These are phyloP conservation scores for Kingdonia uniflora DNA, from an alignment of 164 flowering plant genomes.

Conservation along the genomic window DNA sequence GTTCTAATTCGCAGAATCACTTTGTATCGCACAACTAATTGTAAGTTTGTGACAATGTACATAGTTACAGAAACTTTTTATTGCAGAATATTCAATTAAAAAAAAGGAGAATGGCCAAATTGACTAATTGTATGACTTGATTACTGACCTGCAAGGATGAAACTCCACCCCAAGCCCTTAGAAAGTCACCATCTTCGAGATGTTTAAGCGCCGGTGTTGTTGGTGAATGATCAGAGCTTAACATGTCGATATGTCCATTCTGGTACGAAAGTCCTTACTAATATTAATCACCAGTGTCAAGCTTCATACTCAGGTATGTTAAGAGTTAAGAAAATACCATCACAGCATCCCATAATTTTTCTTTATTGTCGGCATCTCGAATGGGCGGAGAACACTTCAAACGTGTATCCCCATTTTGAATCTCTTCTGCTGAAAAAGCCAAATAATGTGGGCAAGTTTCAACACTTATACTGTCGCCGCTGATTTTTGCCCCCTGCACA, in stretches of 20 bases:
- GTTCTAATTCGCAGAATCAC: no score
- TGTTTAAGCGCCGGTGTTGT: slow-evolving; percentile 77
- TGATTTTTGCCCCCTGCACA: slow-evolving; percentile 69
- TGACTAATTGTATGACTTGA: no score
- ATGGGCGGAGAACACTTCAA: slow-evolving; percentile 95
- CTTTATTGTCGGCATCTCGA: slow-evolving; percentile 67
- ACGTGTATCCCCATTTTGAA: slow-evolving; percentile 90
- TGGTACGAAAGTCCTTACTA: slow-evolving; percentile 19
- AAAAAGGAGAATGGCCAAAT: no score
- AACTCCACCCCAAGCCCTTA: slow-evolving; percentile 97
- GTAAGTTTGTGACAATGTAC: no score
- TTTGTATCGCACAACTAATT: no score
- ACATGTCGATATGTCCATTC: slow-evolving; percentile 82
- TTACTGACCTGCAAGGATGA: slow-evolving; percentile 80
- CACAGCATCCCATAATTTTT: slow-evolving; percentile 75
- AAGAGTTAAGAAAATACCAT: slow-evolving; percentile 31
- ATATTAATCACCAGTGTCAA: not conserved
- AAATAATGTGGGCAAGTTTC: slow-evolving; percentile 98
- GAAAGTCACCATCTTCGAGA: slow-evolving; percentile 67
- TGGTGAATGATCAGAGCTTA: slow-evolving; percentile 99
- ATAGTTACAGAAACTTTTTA: no score
- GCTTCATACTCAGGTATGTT: not conserved
- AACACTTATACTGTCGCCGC: slow-evolving; percentile 75
- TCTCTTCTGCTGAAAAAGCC: slow-evolving; percentile 91
- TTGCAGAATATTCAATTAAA: no score